Percentiles rank a stretch among this genome's conserved stretches.
Conservation (phyloP, 306 rosid genomes). For the Bauhinia variegata region DNA sequence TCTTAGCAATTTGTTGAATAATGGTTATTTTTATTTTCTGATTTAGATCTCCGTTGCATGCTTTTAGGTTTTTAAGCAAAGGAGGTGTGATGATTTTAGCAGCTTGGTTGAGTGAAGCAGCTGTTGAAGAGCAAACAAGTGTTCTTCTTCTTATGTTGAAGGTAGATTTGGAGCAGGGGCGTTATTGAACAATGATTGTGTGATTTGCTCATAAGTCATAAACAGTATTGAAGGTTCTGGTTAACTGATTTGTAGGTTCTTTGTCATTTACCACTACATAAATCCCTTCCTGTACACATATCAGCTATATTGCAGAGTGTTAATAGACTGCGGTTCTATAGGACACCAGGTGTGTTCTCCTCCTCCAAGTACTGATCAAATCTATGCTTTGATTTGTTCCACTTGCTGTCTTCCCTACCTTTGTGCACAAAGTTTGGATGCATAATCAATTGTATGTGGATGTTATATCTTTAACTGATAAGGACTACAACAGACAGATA, state of each 20-base stretch:
- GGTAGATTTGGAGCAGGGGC: slow-evolving; percentile 62
- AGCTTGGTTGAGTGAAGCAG: slow-evolving; percentile 86
- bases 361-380: slow-evolving; percentile 16
- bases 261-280: slow-evolving; percentile 90
- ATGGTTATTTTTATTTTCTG: slow-evolving; percentile 26
- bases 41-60: slow-evolving; percentile 38
- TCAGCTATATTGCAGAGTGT: slow-evolving; percentile 90
- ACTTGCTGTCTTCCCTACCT: too few relatives aligned
- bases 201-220: slow-evolving; percentile 6
- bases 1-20: slow-evolving; percentile 23
- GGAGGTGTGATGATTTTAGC: slow-evolving; percentile 90
- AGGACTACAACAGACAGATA: slow-evolving; percentile 11
- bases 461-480: slow-evolving; percentile 18
- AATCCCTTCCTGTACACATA: slow-evolving; percentile 82
- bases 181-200: background rate
- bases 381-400: too few relatives aligned
- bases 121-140: slow-evolving; percentile 90
- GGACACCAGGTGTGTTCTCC: slow-evolving; percentile 75
- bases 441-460: background rate
- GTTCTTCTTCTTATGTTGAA: slow-evolving; percentile 77
- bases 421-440: too few relatives aligned
- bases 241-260: slow-evolving; percentile 70
- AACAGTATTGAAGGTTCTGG: slow-evolving; percentile 28
- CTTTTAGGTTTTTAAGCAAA: slow-evolving; percentile 76
- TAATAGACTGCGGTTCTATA: slow-evolving; percentile 84